These are phyloP conservation scores for Coemansia sp. DNA, from an alignment of 192 early-diverging fungal species.

Conservation along the genomic window DNA sequence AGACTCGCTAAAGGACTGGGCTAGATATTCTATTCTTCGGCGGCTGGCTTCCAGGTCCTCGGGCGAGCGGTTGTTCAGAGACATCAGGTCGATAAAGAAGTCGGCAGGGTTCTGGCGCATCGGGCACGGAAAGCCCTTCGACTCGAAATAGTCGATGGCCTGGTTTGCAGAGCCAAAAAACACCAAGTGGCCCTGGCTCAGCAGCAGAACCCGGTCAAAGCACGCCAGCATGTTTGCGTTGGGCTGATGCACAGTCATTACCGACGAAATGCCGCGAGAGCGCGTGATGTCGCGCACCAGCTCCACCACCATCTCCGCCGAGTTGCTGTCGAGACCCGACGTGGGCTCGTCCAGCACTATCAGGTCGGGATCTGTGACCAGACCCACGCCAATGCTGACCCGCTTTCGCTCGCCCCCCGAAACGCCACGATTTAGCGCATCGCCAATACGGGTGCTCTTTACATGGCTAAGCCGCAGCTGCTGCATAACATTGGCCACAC, in stretches of 20 bases:
- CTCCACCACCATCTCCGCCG: slow-evolving; percentile 94
- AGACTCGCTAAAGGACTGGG: slow-evolving; percentile 25
- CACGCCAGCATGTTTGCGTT: slow-evolving; percentile 85
- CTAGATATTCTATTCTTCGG: slow-evolving; percentile 36
- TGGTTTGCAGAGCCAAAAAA: slow-evolving; percentile 74
- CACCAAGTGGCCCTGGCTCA: slow-evolving; percentile 77
- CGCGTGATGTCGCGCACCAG: slow-evolving; percentile 74
- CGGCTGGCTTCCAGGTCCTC: slow-evolving; percentile 36
- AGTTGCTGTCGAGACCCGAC: slow-evolving; percentile 84
- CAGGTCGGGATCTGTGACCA: slow-evolving; percentile 89
- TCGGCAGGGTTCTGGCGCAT: slow-evolving; percentile 91
- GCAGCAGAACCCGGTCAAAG: slow-evolving; percentile 85
- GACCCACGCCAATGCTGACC: slow-evolving; percentile 89
- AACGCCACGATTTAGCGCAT: slow-evolving; percentile 67
- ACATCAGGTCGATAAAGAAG: slow-evolving; percentile 58
- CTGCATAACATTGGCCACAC: slow-evolving; percentile 77
- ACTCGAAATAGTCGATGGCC: slow-evolving; percentile 69
- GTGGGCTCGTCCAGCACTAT: slow-evolving; percentile 87
- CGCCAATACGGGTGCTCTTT: slow-evolving; percentile 78
- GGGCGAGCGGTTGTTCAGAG: slow-evolving; percentile 52
- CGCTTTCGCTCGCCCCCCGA: slow-evolving; percentile 91
- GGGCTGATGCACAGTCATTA: slow-evolving; percentile 96
- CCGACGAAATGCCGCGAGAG: slow-evolving; percentile 73
- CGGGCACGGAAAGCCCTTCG: slow-evolving; percentile 78
- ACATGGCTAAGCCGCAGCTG: slow-evolving; percentile 83